Base-by-base conservation (phyloP, 169 alveolate genomes). In the Fabrea salina region DNA sequence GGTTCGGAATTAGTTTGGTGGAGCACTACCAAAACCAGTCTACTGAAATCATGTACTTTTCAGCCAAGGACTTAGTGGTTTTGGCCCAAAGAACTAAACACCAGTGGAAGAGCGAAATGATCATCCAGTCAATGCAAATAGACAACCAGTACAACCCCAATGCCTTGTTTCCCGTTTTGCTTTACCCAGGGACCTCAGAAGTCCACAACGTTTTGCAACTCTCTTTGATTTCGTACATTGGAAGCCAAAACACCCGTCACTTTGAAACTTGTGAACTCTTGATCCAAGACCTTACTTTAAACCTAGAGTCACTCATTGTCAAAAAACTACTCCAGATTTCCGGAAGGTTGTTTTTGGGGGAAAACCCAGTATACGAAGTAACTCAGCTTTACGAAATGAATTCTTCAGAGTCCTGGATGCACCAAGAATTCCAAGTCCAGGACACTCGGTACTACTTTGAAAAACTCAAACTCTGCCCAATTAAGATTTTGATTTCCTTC, bases 111-210 rank as follows among this genome's bases (percentile, higher is more conserved):
- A 35, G 25, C 32, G 74, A 61, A 35, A 30, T 61, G 22, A n/a
- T 61, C 11, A 5, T 61, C 6, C n/a, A 61, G 13, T 35, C 41
- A 2, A 16, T 61, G 32, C 74, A 61, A 35, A 61, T 61, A 1
- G 74, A 61, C 50, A 61, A 61, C 50, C 74, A 61, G 25, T 61
- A 61, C 25, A 61, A 61, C 3, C 32, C n/a, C 41, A 37, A 51
- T 2, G 74, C 74, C 1, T 35, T 61, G 32, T 61, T n/a, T 51
- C 74, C 74, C 16, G 74, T 61, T 16, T 16, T 61, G 0, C 8
- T 61, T 11, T 61, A 16, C 32, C 74, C 74, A 32, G 49, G 13
- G 2, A 51, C 32, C 25, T 30, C 41, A 11, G 13, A 13, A 7
- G 32, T 35, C 8, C 25, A 61, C 50, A 16, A 13, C 11, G 25